Conservation (phyloP, 2,329 filamentous ascomycete genomes). For the Colletotrichum sp. region DNA sequence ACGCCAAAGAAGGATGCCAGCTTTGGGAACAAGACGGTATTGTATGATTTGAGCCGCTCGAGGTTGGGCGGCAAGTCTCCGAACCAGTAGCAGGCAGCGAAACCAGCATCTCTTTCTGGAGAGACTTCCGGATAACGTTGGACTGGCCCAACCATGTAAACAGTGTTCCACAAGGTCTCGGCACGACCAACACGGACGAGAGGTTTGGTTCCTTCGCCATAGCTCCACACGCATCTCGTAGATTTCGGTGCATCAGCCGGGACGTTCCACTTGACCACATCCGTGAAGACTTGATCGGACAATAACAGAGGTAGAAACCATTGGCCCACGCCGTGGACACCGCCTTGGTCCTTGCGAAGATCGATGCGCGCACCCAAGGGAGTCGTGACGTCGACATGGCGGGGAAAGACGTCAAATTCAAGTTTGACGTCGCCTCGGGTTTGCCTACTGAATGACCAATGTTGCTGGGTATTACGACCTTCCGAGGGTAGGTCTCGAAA, state of each 20-base stretch:
- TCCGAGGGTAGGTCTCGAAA: constrained; percentile 14
- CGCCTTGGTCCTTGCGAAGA: constrained; percentile 10
- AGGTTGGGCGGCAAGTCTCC: constrained; percentile 14
- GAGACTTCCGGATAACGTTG: constrained; percentile 2
- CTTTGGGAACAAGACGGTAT: constrained; percentile 12
- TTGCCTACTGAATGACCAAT: constrained; percentile 17
- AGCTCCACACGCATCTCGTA: constrained; percentile 22
- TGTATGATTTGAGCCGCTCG: constrained; percentile 11
- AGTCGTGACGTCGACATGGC: constrained; percentile 7
- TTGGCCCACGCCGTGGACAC: constrained; percentile 3
- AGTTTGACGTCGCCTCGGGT: constrained; percentile 16
- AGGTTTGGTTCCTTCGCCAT: constrained; percentile 18
- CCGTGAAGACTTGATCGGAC: not conserved
- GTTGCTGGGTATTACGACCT: constrained; percentile 10
- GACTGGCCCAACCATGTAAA: constrained; percentile 22
- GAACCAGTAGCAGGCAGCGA: constrained; percentile 20
- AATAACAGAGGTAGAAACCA: constrained; percentile 21
- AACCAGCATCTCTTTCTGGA: not conserved
- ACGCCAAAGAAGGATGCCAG: constrained; percentile 9
- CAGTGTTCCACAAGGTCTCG: constrained; percentile 7
- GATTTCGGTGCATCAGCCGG: constrained; percentile 1
- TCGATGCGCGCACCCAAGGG: constrained; percentile 18
- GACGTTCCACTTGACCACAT: constrained; percentile 19
- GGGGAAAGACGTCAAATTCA: constrained; percentile 17
- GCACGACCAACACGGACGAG: constrained; percentile 1